Evolutionary conservation across 306 rosid species (phyloP).

Genomic region (Quercus wislizeni): DNA sequence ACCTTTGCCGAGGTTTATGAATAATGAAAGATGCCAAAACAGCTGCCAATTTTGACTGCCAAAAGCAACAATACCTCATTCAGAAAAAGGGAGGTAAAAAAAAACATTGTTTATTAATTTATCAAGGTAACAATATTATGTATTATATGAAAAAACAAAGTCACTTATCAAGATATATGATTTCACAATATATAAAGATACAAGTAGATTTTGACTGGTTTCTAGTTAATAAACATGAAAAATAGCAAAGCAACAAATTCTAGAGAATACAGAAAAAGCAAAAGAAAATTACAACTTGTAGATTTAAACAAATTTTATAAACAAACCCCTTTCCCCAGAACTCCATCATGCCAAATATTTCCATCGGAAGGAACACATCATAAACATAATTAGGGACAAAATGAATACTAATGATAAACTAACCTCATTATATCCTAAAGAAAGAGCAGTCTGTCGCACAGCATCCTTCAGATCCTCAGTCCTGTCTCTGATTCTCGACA

Average conservation of each 20-base stretch:
- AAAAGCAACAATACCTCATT: constrained; percentile 9
- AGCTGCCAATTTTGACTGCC: constrained; percentile 85
- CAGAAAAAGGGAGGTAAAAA: neutral
- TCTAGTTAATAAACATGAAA: neutral
- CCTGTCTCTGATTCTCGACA: constrained; percentile 68
- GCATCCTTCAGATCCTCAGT: constrained; percentile 92
- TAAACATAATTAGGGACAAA: constrained; percentile 1
- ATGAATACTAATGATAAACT: constrained; percentile 2
- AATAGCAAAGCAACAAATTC: neutral
- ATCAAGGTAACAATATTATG: neutral
- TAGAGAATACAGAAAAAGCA: neutral
- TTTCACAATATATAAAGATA: neutral
- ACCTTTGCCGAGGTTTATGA: constrained; percentile 74
- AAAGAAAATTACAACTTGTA: neutral
- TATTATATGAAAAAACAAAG: neutral
- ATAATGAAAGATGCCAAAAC: constrained; percentile 83
- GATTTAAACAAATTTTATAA: neutral
- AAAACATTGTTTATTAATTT: neutral
- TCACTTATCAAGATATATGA: neutral
- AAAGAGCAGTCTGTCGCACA: constrained; percentile 67
- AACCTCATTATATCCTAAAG: constrained; percentile 80
- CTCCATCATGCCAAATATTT: neutral
- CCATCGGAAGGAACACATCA: neutral
- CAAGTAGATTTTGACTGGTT: neutral
- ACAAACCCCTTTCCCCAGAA: neutral